Evolutionary conservation across 2,329 filamentous ascomycete species (phyloP), one percentile per base, ranked within the genome.

Genomic region (Penicillium brevicompactum): DNA sequence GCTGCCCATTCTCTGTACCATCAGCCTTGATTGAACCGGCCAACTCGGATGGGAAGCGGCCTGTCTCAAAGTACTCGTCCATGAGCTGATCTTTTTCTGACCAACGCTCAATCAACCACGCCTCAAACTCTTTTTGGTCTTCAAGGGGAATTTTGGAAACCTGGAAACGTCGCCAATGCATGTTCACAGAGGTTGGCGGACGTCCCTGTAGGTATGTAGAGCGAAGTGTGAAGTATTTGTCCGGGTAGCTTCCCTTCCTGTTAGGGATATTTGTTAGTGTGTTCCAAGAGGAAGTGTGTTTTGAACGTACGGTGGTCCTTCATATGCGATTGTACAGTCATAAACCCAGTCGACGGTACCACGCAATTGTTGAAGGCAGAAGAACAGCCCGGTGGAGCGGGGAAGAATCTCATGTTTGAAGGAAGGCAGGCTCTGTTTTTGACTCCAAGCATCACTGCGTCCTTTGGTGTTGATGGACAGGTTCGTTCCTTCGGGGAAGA

Each of bases 141-240:
- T 91, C 82, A 9, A 96, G 82, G 0, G 93, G 93, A 42, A 99
- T 96, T 18, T 91, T 86, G 21, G 83, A 82, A 13, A 97, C 71
- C 32, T 84, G 84, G 74, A 96, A 97, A 9, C 92, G 87, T 50
- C 94, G 86, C 91, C 93, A 99, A 75, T 96, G 89, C 80, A 97
- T 92, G 74, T 97, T 97, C 67, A 97, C 92, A 1, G 92, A 96
- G 71, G 92, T 96, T 1, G 93, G 94, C 0, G 92, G 88, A 1
- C 90, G 86, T 11, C 94, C 92, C 72, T 94, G 86, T 59, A 97
- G 87, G 70, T 94, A 96, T 4, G 91, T 95, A 46, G 92, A 92
- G 2, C 85, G 84, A 4, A 99, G 80, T 0, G 90, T 92, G 74
- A 95, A 97, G 67, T 90, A 89, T 46, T 95, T 86, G 70, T 97